These are phyloP conservation scores for Fonsecaea pugnacius DNA, from an alignment of 2,329 filamentous ascomycete species.

Conservation along the genomic window DNA sequence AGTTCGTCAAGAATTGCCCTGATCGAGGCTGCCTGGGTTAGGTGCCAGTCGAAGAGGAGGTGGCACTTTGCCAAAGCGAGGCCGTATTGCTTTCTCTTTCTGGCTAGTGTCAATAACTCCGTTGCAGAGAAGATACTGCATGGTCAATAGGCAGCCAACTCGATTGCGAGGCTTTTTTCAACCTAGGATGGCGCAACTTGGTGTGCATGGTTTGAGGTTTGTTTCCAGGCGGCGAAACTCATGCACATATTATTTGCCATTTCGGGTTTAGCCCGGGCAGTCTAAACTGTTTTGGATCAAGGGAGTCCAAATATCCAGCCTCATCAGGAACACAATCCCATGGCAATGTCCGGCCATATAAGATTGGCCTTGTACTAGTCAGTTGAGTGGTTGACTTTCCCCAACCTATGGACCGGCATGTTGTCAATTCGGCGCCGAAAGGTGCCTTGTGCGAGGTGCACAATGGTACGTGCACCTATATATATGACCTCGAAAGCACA, in stretches of 20 bases:
- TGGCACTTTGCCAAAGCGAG: not conserved
- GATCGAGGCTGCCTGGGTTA: not conserved
- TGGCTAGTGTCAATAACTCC: not conserved
- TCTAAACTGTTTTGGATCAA: not conserved
- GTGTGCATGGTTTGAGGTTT: not conserved
- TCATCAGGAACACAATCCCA: not conserved
- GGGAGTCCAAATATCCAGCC: not conserved
- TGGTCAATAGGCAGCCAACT: not conserved
- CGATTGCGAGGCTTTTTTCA: not conserved
- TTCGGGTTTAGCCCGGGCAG: not conserved
- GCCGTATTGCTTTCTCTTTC: not conserved
- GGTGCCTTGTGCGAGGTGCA: not conserved
- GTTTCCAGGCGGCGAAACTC: not conserved
- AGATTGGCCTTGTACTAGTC: not conserved
- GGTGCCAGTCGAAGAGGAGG: not conserved
- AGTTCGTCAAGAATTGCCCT: not conserved
- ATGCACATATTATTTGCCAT: slow-evolving; percentile 14
- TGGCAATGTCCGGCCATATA: not conserved
- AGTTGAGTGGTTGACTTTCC: not conserved
- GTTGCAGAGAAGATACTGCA: not conserved
- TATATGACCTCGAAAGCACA: not conserved
- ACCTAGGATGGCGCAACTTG: not conserved
- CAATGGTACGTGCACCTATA: not conserved
- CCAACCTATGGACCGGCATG: not conserved
- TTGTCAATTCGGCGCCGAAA: slow-evolving; percentile 9